Percentiles rank a stretch among this genome's conserved stretches.
These are phyloP conservation scores for Auriscalpium microsporum DNA, from an alignment of 768 basidiomycete genomes.

Conservation along the genomic window DNA sequence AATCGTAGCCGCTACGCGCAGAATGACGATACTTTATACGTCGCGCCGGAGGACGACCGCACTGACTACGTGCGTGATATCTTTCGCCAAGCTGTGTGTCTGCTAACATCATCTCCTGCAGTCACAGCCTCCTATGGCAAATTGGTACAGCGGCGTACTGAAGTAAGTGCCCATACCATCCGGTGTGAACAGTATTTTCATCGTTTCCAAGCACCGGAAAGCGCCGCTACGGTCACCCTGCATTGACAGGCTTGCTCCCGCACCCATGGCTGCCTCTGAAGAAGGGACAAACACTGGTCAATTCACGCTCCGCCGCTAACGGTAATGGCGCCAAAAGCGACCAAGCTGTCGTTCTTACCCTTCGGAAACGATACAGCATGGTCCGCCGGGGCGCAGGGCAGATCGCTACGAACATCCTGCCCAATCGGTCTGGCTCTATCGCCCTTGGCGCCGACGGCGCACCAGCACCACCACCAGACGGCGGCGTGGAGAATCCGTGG, in stretches of 20 bases:
- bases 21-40: conserved; percentile 91
- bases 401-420: conserved; percentile 1
- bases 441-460: conserved; percentile 1
- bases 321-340: conserved; percentile 29
- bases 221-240: conserved; percentile 90
- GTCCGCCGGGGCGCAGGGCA: conserved; percentile 29
- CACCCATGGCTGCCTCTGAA: conserved; percentile 92
- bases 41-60: conserved; percentile 88
- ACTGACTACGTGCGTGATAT: conserved; percentile 68
- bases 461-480: conserved; percentile 1
- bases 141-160: conserved; percentile 88
- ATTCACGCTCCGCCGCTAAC: conserved; percentile 33
- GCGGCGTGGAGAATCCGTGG: conserved; percentile 46
- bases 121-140: conserved; percentile 96
- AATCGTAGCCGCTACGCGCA: conserved; percentile 84
- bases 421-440: conserved; percentile 3
- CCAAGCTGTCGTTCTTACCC: conserved; percentile 73
- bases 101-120: conserved; percentile 22
- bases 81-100: too few relatives aligned
- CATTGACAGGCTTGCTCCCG: conserved; percentile 86
- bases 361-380: conserved; percentile 63
- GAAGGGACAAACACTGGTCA: conserved; percentile 70
- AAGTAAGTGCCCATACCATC: conserved; percentile 43
- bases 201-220: conserved; percentile 68
- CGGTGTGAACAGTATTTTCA: background rate